phyloP scores from a whole-genome alignment of 2,329 filamentous ascomycete genomes.

The Xylaria sp. region DNA sequence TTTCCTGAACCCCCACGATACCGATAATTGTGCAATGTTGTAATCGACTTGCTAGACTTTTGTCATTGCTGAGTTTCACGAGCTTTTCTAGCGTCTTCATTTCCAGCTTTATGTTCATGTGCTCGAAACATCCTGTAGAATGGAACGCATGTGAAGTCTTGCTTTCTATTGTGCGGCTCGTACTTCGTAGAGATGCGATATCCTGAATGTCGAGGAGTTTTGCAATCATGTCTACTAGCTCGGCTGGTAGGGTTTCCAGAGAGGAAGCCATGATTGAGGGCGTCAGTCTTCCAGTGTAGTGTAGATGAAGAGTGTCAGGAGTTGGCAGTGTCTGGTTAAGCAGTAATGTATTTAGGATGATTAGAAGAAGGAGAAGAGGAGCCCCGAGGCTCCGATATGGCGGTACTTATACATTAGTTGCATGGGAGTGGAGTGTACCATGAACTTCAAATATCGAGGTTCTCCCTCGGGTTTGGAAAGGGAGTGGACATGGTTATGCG shows the following conservation, averaged over 20 bases:
- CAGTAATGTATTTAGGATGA: too few species aligned
- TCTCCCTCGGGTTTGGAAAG: too few species aligned
- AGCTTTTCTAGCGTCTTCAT: neutral
- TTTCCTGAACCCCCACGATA: neutral
- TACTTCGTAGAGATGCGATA: neutral
- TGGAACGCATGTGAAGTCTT: neutral
- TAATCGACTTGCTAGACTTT: neutral
- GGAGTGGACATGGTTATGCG: too few species aligned
- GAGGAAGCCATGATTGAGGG: neutral
- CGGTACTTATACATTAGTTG: too few species aligned
- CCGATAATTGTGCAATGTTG: slow-evolving; percentile 19
- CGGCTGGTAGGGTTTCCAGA: neutral
- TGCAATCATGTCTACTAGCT: neutral
- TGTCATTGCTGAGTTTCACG: neutral
- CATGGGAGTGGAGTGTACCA: too few species aligned
- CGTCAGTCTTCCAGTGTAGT: too few species aligned
- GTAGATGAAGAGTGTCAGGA: too few species aligned
- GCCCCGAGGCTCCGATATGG: too few species aligned
- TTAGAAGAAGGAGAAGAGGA: too few species aligned
- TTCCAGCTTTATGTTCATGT: neutral
- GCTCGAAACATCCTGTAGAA: neutral
- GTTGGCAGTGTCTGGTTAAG: too few species aligned
- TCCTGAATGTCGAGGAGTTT: neutral
- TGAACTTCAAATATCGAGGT: too few species aligned
- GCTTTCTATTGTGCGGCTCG: neutral